These are phyloP conservation scores for Gossypium lobatum DNA, from an alignment of 441 rosid genomes.

Conservation along the genomic window DNA sequence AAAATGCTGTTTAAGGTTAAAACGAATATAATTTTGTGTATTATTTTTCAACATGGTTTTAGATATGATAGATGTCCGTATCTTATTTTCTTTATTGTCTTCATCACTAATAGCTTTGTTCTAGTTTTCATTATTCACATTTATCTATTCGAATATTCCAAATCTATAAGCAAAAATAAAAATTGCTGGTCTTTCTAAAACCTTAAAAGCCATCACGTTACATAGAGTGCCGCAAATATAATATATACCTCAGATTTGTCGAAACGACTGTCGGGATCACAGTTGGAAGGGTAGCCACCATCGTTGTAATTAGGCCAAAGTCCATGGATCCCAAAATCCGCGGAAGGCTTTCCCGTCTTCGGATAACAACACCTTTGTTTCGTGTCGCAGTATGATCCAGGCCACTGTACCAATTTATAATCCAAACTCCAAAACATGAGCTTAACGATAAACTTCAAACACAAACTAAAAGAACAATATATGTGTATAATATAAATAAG, in stretches of 20 bases:
- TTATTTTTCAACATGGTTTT: no score
- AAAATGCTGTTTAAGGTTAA: no score
- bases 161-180: no score
- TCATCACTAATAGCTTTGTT: no score
- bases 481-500: background rate
- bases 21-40: no score
- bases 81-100: no score
- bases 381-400: slow-evolving; percentile 81
- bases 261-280: slow-evolving; percentile 52
- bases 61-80: no score
- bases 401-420: slow-evolving; percentile 46
- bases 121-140: no score
- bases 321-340: slow-evolving; percentile 88
- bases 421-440: background rate
- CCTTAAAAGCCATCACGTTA: no score
- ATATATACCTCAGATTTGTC: slow-evolving; percentile 41
- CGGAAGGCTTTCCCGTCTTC: slow-evolving; percentile 70
- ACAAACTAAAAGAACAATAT: background rate
- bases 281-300: slow-evolving; percentile 75
- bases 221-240: background rate
- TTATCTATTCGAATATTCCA: no score
- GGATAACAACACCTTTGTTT: slow-evolving; percentile 71
- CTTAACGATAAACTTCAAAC: background rate
- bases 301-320: slow-evolving; percentile 87
- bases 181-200: no score